Base-by-base conservation (phyloP, 129 eudicot genomes). In the Oenanthe sinensis region DNA sequence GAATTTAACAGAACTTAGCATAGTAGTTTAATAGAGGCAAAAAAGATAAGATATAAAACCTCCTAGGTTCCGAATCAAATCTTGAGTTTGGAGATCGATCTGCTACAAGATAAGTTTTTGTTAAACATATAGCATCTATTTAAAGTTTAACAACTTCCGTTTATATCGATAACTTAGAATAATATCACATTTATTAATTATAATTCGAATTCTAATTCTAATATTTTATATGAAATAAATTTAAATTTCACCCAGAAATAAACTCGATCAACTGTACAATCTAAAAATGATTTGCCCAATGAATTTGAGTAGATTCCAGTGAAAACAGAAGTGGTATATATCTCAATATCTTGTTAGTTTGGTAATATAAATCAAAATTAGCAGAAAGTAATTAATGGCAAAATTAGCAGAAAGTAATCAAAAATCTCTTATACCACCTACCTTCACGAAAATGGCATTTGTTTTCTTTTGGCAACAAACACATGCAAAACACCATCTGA, bases 401-500 rank as follows among this genome's bases (percentile, higher is more conserved):
- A 30, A 67, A 67, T 67, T 67, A 67, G 42, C 72, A 67, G 42
- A 67, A 67, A 33, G 19, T 12, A 67, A 67, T 16, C 22, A 58
- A 28, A 68, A 68, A 68, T 4, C 28, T 20, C 73, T 8, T 13
- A 42, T 22, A 72, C n/a, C n/a, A n/a, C n/a, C n/a, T n/a, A n/a
- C 76, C 55, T n/a, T 73, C 76, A 73, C 13, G 30, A 46, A 74
- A 74, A 45, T 14, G 60, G 40, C 16, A 40, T 72, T 22, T 22
- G n/a, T 12, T 55, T 91, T 74, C 85, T 91, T 75, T 81, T 84
- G 19, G 93, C 91, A 13, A 79, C 78, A 82, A 91, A 91, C 80
- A 87, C 87, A 81, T 89, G 87, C 77, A 91, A 82, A 67, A 87
- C 86, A 75, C 97, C 97, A 81, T 91, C 89, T 3, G 93, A 91